These are phyloP conservation scores for Zalaria obscura DNA, from an alignment of 2,329 filamentous ascomycete species.

Conservation along the genomic window DNA sequence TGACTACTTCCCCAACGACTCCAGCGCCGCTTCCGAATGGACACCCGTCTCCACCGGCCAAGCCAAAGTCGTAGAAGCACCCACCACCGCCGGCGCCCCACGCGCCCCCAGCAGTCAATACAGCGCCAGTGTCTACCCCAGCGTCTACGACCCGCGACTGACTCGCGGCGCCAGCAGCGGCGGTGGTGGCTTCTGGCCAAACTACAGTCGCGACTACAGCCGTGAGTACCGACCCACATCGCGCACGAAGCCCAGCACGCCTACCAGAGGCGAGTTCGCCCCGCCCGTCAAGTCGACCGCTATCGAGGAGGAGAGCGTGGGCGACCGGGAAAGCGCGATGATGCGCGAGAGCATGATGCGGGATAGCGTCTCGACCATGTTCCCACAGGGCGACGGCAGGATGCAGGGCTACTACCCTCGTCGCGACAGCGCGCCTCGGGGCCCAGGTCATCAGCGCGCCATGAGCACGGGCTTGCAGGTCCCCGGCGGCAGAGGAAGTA, in stretches of 20 bases:
- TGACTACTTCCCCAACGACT: slow-evolving; percentile 3
- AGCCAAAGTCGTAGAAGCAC: slow-evolving; percentile 1
- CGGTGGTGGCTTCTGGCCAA: neutral
- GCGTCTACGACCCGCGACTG: slow-evolving; percentile 7
- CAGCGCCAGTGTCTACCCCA: slow-evolving; percentile 24
- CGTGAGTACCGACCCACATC: neutral
- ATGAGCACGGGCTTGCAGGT: neutral
- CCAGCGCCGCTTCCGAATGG: slow-evolving; percentile 8
- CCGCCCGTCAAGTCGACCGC: neutral
- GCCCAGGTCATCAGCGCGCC: too few species aligned
- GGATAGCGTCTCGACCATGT: neutral
- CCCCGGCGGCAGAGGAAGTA: neutral
- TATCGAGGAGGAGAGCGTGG: neutral
- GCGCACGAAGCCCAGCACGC: neutral
- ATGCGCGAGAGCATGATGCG: too few species aligned
- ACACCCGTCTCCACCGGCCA: slow-evolving; percentile 11
- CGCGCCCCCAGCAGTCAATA: slow-evolving; percentile 29
- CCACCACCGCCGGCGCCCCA: slow-evolving; percentile 2
- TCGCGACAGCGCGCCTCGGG: too few species aligned
- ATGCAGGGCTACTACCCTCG: neutral
- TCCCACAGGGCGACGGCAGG: neutral
- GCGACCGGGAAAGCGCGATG: neutral
- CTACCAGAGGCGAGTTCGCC: neutral
- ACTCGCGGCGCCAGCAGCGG: neutral
- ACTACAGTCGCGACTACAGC: neutral